A percentile compares a stretch with the other conserved stretches of the same genome.
Conservation (phyloP, 2,329 filamentous ascomycete genomes). For the Fusarium staphyleae region DNA sequence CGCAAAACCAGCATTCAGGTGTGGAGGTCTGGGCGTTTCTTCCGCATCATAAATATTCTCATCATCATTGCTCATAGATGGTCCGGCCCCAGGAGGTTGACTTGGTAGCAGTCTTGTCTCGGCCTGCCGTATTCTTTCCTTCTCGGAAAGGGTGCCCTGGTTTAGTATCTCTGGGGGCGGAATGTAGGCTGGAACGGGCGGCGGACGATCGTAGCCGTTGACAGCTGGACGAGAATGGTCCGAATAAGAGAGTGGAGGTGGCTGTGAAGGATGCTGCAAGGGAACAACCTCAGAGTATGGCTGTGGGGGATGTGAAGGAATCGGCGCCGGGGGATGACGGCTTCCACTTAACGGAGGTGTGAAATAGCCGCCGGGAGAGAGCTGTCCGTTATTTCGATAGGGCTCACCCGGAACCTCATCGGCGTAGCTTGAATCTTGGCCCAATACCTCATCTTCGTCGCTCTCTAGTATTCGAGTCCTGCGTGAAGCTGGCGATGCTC, state of each 20-base stretch:
- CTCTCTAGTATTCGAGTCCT: constrained; percentile 42
- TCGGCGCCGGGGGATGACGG: constrained; percentile 45
- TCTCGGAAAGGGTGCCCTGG: constrained; percentile 76
- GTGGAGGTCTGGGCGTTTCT: constrained; percentile 44
- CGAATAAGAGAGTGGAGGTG: constrained; percentile 17
- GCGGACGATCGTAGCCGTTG: constrained; percentile 30
- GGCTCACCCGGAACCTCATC: constrained; percentile 35
- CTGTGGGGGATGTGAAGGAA: constrained; percentile 33
- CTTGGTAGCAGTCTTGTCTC: constrained; percentile 84
- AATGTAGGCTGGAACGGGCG: constrained; percentile 56
- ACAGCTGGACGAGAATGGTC: constrained; percentile 9
- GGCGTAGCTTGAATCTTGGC: constrained; percentile 32
- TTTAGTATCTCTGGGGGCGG: constrained; percentile 66
- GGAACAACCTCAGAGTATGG: constrained; percentile 47
- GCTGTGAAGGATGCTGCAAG: constrained; percentile 21
- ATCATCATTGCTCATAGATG: constrained; percentile 44
- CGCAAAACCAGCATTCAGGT: constrained; percentile 17
- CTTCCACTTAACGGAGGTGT: constrained; percentile 48
- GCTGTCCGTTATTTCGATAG: constrained; percentile 26
- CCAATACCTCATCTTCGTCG: constrained; percentile 43
- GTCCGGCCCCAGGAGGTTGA: constrained; percentile 59
- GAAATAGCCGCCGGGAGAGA: constrained; percentile 39
- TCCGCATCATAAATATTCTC: constrained; percentile 60
- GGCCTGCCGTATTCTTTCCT: constrained; percentile 78
- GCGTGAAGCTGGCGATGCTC: constrained; percentile 38